A percentile compares a stretch with the other conserved stretches of the same genome.
These are phyloP conservation scores for Trichoderma polysporum DNA, from an alignment of 2,329 filamentous ascomycete species.

Conservation along the genomic window DNA sequence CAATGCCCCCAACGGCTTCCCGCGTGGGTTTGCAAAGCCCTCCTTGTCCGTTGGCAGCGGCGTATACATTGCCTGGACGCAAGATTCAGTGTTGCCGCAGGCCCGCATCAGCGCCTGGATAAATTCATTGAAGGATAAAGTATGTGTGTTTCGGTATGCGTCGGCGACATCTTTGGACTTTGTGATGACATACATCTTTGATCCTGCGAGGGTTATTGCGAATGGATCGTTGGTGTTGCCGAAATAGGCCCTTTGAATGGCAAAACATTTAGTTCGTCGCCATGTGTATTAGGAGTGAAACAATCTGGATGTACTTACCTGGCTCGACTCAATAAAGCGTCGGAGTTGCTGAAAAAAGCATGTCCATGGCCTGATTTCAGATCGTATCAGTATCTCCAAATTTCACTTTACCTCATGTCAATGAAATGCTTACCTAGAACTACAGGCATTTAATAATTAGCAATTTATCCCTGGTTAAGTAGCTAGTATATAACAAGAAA, in stretches of 20 bases:
- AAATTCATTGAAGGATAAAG: constrained; percentile 29
- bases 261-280: not conserved
- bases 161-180: constrained; percentile 25
- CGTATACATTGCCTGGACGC: constrained; percentile 25
- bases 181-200: constrained; percentile 29
- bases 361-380: constrained; percentile 24
- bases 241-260: constrained; percentile 9
- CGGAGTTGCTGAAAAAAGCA: constrained; percentile 27
- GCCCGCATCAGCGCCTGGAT: constrained; percentile 26
- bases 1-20: constrained; percentile 23
- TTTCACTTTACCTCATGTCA: not conserved
- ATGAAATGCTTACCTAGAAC: not conserved
- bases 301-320: constrained; percentile 21
- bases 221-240: constrained; percentile 27
- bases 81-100: constrained; percentile 24
- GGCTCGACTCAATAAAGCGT: constrained; percentile 24
- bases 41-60: constrained; percentile 25
- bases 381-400: not conserved
- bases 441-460: not conserved
- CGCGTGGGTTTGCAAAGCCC: constrained; percentile 29
- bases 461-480: not conserved
- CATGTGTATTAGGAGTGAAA: not conserved
- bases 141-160: constrained; percentile 28
- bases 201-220: constrained; percentile 26
- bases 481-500: no score